Evolutionary conservation across 2,329 filamentous ascomycete genomes (phyloP).

Genomic region (Cordyceps tenuipes): DNA sequence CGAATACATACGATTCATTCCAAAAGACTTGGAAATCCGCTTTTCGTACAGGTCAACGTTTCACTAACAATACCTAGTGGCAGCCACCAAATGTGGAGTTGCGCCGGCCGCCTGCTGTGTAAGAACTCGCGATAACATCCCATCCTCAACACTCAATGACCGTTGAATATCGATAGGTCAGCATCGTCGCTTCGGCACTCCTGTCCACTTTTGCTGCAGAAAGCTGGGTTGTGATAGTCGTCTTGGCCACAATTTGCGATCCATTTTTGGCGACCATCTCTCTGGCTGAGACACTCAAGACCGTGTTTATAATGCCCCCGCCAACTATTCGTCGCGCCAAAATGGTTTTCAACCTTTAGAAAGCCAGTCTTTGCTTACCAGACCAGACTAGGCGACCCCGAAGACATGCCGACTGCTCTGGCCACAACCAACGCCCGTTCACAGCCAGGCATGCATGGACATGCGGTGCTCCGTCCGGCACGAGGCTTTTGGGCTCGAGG

Average conservation of each 20-base stretch:
- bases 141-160: background rate
- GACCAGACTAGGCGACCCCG: background rate
- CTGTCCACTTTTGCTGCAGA: slow-evolving; percentile 11
- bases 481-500: background rate
- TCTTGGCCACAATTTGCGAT: slow-evolving; percentile 20
- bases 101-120: background rate
- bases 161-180: background rate
- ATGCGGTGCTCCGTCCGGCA: background rate
- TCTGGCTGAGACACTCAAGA: slow-evolving; percentile 22
- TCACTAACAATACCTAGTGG: background rate
- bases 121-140: background rate
- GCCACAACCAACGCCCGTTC: background rate
- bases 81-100: background rate
- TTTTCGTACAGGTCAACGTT: background rate
- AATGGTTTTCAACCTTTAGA: too few relatives aligned
- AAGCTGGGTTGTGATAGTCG: background rate
- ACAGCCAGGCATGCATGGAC: background rate
- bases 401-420: background rate
- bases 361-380: background rate
- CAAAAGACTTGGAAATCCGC: background rate
- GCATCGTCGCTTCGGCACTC: background rate
- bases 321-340: background rate
- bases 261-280: slow-evolving; percentile 25
- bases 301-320: background rate
- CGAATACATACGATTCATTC: background rate